Conservation (phyloP, 768 basidiomycete species). For the Trametes sanguinea region DNA sequence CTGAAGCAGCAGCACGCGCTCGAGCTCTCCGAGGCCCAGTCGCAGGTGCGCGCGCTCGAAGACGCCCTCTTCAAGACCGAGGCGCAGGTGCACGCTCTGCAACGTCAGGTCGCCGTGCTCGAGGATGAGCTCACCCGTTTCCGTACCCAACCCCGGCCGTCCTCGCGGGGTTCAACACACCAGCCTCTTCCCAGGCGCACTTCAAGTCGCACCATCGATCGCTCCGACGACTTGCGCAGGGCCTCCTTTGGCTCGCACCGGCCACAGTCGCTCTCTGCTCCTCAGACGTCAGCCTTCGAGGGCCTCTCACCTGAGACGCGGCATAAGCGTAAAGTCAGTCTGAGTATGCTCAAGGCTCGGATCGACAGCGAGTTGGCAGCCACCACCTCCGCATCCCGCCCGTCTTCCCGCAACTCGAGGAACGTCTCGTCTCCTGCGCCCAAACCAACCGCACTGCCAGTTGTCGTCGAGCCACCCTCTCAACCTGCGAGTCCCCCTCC, state of each 20-base stretch:
- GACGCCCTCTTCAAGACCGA: conserved; percentile 73
- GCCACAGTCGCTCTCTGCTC: conserved; percentile 33
- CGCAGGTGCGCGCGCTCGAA: conserved; percentile 77
- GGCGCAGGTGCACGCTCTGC: conserved; percentile 62
- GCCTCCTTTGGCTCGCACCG: conserved; percentile 37
- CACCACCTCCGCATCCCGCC: conserved; percentile 34
- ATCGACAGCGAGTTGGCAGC: conserved; percentile 77
- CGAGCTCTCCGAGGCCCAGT: conserved; percentile 79
- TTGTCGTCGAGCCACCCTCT: conserved; percentile 32
- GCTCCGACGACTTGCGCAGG: conserved; percentile 43
- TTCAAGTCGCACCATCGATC: conserved; percentile 45
- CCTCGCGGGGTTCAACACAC: conserved; percentile 44
- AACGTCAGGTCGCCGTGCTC: conserved; percentile 63
- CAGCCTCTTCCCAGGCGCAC: conserved; percentile 49
- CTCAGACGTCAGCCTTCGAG: conserved; percentile 58
- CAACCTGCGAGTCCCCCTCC: conserved; percentile 30
- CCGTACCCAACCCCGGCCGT: conserved; percentile 42
- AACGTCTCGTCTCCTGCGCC: conserved; percentile 48
- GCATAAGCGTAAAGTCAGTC: conserved; percentile 80
- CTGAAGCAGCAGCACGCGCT: conserved; percentile 75
- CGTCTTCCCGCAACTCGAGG: conserved; percentile 46
- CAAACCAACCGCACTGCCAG: conserved; percentile 30
- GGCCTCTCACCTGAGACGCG: conserved; percentile 72
- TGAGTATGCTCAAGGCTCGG: conserved; percentile 88
- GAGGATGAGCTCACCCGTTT: conserved; percentile 64